Evolutionary conservation across 306 rosid genomes (phyloP).

Genomic region (Cicer cuneatum): DNA sequence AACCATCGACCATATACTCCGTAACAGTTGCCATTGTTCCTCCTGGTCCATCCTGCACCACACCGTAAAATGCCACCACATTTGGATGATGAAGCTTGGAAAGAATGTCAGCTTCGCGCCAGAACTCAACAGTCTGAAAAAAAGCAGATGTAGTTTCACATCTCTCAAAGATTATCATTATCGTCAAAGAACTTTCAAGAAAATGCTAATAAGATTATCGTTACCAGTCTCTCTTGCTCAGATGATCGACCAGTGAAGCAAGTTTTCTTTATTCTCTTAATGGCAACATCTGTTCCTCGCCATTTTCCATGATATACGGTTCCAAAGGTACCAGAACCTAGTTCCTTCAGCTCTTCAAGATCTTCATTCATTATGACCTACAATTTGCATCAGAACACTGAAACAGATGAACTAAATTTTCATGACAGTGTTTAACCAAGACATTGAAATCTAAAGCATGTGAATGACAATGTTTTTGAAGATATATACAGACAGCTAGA

Average conservation of each 20-base stretch:
- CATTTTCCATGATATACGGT: constrained; percentile 96
- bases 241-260: constrained; percentile 91
- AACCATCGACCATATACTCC: constrained; percentile 92
- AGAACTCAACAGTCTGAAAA: constrained; percentile 76
- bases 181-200: not conserved
- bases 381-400: constrained; percentile 48
- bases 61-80: constrained; percentile 77
- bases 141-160: constrained; percentile 35
- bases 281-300: constrained; percentile 95
- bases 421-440: constrained; percentile 16
- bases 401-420: constrained; percentile 35
- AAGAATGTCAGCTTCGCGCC: constrained; percentile 88
- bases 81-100: constrained; percentile 92
- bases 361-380: constrained; percentile 87
- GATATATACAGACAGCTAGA: not conserved
- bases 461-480: constrained; percentile 16
- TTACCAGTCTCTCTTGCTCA: constrained; percentile 94
- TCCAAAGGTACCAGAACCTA: constrained; percentile 96
- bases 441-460: constrained; percentile 21
- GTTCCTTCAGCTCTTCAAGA: constrained; percentile 88
- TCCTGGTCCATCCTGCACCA: constrained; percentile 76
- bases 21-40: constrained; percentile 87
- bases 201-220: not conserved
- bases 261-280: constrained; percentile 91
- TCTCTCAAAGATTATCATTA: constrained; percentile 20